Evolutionary conservation across 768 basidiomycete species (phyloP).

Genomic region (Rhodotorula sphaerocarpa): DNA sequence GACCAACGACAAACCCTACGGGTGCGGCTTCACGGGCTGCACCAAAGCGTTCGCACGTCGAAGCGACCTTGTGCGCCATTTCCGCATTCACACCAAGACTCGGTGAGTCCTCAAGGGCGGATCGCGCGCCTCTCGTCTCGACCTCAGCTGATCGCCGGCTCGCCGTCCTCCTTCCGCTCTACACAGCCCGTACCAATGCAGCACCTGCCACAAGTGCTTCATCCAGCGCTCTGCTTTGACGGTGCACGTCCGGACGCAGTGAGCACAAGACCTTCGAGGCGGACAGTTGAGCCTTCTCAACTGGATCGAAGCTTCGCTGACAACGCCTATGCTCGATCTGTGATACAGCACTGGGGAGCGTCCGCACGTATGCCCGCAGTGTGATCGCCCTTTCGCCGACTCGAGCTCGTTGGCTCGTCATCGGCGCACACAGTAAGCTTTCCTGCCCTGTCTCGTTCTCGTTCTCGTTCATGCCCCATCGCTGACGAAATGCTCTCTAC

Average conservation of each 20-base stretch:
- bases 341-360: conserved; percentile 61
- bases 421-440: conserved; percentile 1
- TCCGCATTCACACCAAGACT: conserved; percentile 47
- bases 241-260: conserved; percentile 78
- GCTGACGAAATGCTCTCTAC: background rate
- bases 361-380: conserved; percentile 68
- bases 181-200: conserved; percentile 5
- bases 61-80: conserved; percentile 45
- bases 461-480: background rate
- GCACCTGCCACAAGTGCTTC: conserved; percentile 38
- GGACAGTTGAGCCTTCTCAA: background rate
- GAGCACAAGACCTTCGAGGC: conserved; percentile 25
- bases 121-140: background rate
- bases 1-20: conserved; percentile 31
- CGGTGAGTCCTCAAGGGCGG: conserved; percentile 39
- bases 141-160: conserved; percentile 13
- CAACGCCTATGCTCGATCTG: too few relatives aligned
- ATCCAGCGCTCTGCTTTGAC: conserved; percentile 74
- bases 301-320: background rate
- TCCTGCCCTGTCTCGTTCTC: background rate
- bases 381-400: background rate
- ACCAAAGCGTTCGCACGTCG: conserved; percentile 44
- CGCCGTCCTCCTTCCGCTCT: conserved; percentile 41
- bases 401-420: conserved; percentile 2
- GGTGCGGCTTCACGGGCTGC: conserved; percentile 39